phyloP scores from a whole-genome alignment of 2,329 filamentous ascomycete species.

The Colletotrichum lentis region DNA sequence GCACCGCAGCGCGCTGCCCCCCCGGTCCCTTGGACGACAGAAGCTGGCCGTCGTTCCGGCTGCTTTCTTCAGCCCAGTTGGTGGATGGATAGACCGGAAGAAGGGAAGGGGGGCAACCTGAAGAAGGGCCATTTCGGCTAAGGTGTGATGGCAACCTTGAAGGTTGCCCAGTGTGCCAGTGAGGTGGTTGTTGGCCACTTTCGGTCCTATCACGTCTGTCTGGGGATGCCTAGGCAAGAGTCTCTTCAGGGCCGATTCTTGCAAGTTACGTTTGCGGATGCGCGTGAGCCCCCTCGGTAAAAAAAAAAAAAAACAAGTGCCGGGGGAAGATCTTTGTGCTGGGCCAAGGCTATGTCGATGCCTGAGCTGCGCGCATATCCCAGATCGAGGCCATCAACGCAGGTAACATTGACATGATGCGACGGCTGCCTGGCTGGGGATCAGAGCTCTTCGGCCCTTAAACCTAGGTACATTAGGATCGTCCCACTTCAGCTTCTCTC shows the following conservation, averaged over 20 bases:
- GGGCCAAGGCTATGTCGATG: background rate
- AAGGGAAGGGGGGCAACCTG: background rate
- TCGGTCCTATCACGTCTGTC: background rate
- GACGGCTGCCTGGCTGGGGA: background rate
- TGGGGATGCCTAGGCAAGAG: background rate
- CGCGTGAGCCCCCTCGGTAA: background rate
- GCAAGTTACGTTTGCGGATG: background rate
- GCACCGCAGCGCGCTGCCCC: slow-evolving; percentile 4
- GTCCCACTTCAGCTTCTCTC: background rate
- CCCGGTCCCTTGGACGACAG: background rate
- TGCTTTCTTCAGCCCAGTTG: slow-evolving; percentile 18
- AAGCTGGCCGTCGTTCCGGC: slow-evolving; percentile 11
- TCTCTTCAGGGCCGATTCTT: background rate
- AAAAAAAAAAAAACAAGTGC: background rate
- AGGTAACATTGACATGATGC: background rate
- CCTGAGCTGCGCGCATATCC: background rate
- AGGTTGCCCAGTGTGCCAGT: background rate
- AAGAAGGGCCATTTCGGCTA: background rate
- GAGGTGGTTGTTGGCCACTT: background rate
- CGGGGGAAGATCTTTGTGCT: background rate
- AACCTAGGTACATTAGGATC: background rate
- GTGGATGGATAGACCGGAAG: slow-evolving; percentile 13
- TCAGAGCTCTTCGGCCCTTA: background rate
- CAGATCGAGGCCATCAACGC: background rate
- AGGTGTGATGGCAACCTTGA: background rate